Evolutionary conservation across 2,329 filamentous ascomycete genomes (phyloP).

Genomic region (Tolypocladium ovalisporum): DNA sequence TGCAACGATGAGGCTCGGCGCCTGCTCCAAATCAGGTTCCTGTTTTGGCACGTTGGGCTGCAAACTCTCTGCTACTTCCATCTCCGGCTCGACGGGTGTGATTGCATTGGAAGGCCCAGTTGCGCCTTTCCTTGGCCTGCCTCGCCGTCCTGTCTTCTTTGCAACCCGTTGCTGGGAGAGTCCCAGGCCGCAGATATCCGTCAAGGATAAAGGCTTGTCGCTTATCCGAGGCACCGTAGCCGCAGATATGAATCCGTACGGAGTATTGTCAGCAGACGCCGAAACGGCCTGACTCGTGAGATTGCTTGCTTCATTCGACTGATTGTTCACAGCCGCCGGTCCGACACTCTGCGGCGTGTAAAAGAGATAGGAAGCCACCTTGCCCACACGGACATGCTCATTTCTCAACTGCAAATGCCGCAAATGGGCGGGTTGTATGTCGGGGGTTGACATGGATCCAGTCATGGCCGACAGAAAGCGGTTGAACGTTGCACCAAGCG

Average conservation of each 20-base stretch:
- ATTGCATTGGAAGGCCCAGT: not conserved
- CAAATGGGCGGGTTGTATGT: conserved; percentile 20
- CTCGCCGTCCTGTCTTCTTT: not conserved
- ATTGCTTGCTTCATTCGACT: not conserved
- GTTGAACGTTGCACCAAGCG: conserved; percentile 23
- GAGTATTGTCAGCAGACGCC: not conserved
- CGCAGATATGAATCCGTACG: not conserved
- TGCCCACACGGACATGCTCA: conserved; percentile 24
- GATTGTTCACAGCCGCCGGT: not conserved
- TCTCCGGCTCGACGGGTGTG: not conserved
- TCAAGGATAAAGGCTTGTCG: not conserved
- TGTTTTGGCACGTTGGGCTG: not conserved
- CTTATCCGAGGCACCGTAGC: not conserved
- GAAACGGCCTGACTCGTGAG: not conserved
- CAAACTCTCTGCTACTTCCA: not conserved
- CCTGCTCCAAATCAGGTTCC: not conserved
- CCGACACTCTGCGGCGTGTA: conserved; percentile 6
- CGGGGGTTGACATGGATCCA: conserved; percentile 18
- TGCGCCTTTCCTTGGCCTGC: not conserved
- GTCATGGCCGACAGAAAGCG: conserved; percentile 26
- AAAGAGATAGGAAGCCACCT: conserved; percentile 24
- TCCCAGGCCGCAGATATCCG: not conserved
- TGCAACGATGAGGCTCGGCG: not conserved
- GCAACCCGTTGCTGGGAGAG: not conserved
- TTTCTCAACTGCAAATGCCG: conserved; percentile 22